Conservation (phyloP, 148 eudicot species). For the Linanthus parryae region DNA sequence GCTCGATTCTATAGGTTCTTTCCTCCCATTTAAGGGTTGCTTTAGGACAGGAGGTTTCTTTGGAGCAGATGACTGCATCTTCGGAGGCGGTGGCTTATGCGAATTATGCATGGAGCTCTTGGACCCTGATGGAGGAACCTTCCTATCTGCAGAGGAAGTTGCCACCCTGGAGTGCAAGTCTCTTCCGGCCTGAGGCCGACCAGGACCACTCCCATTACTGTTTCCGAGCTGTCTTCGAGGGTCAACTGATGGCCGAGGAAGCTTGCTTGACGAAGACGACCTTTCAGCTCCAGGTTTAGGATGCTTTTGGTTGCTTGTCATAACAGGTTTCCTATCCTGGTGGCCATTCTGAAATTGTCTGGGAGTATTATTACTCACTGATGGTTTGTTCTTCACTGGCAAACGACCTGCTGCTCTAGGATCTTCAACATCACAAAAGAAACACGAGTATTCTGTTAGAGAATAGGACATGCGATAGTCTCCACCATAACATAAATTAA, state of each 20-base stretch:
- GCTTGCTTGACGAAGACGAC: constrained; percentile 6
- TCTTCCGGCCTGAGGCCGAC: constrained; percentile 34
- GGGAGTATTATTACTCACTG: constrained; percentile 21
- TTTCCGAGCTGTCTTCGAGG: constrained; percentile 31
- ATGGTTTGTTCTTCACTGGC: constrained; percentile 33
- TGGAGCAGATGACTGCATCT: constrained; percentile 27
- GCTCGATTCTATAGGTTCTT: constrained; percentile 9
- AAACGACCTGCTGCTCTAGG: constrained; percentile 47
- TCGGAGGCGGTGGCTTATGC: constrained; percentile 33
- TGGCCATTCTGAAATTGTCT: constrained; percentile 24
- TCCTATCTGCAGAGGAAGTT: constrained; percentile 30
- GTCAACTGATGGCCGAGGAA: background rate
- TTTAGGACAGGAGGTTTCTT: constrained; percentile 26
- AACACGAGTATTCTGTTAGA: constrained; percentile 34
- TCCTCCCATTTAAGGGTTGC: constrained; percentile 27
- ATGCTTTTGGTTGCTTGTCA: background rate
- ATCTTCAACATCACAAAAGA: constrained; percentile 67
- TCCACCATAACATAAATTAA: constrained; percentile 2
- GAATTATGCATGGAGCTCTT: constrained; percentile 29
- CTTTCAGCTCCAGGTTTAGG: background rate
- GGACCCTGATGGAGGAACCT: constrained; percentile 20
- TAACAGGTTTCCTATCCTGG: constrained; percentile 2
- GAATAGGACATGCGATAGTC: constrained; percentile 23
- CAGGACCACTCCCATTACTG: constrained; percentile 55
- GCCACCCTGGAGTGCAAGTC: constrained; percentile 37